Base-by-base conservation (phyloP, 2,329 filamentous ascomycete species). In the Fusarium hostae region DNA sequence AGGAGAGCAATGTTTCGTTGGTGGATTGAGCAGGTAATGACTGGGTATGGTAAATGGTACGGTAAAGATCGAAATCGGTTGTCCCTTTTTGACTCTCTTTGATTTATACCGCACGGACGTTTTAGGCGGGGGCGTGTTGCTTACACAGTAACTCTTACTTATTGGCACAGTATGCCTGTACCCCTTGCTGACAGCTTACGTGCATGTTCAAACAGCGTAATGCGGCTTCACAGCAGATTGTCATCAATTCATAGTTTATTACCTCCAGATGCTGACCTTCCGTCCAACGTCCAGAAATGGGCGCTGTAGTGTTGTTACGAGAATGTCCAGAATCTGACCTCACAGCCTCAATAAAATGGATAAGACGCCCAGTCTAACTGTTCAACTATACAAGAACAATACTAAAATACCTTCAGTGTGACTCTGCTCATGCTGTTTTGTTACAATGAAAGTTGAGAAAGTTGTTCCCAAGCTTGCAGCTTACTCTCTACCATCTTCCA, bases 1-100 rank as follows among this genome's bases (percentile, higher is more conserved):
- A 26, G 47, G 18, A 40, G 39, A 64, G 59, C 44, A 63, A 34
- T 40, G 45, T 58, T 48, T 57, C 24, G 35, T 48, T 40, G 41
- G 59, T 56, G 54, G 48, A 63, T 39, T 24, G 40, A 35, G 37
- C 48, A 45, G 52, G 35, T 41, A 48, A 51, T 57, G 39, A 44
- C 48, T 37, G 18, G 39, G 55, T 8, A 34, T 34, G 32, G 13
- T 34, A 34, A 34, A 37, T 37, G 35, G 35, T 37, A 37, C n/a
- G n/a, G 24, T 24, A 24, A 24, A 24, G 24, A 24, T 24, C 24
- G 24, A 24, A 24, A 24, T 24, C 24, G 24, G 24, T 24, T 24
- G 24, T n/a, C 39, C 39, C 15, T 41, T 41, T 41, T 41, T 41
- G 16, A 41, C 10, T 41, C 41, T 43, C 41, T 26, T 43, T 43